Conservation (phyloP, 1,284 basidiomycete species). For the Malassezia globosa region DNA sequence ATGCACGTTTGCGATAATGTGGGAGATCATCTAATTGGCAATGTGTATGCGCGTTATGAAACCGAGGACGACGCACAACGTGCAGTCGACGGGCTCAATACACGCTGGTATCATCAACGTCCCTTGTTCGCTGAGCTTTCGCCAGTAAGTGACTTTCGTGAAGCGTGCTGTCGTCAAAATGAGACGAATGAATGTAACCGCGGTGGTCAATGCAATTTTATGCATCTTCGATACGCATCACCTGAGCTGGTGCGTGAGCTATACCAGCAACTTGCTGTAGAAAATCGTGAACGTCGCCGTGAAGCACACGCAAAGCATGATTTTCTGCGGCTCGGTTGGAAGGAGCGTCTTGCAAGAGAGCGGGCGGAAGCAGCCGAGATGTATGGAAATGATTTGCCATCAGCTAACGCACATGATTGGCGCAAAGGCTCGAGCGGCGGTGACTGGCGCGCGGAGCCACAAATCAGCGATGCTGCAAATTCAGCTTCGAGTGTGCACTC, state of each 20-base stretch:
- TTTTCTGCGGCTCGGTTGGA: conserved; percentile 18
- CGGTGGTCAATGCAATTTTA: conserved; percentile 83
- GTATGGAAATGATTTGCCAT: background rate
- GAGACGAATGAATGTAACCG: conserved; percentile 57
- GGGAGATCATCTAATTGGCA: conserved; percentile 94
- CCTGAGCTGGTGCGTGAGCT: conserved; percentile 26
- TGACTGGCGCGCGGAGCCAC: conserved; percentile 12
- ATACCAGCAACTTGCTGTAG: conserved; percentile 37
- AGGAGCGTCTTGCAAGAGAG: conserved; percentile 14
- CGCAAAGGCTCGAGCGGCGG: conserved; percentile 13
- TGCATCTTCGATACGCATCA: conserved; percentile 60
- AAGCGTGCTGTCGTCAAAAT: conserved; percentile 87
- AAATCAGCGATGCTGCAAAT: too few relatives aligned
- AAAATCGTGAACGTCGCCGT: conserved; percentile 23
- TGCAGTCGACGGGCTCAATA: conserved; percentile 84
- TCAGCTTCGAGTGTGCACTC: too few relatives aligned
- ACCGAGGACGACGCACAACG: conserved; percentile 94
- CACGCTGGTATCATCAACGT: conserved; percentile 92
- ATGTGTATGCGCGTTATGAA: conserved; percentile 95
- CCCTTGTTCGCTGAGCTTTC: conserved; percentile 97
- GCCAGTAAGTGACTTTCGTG: conserved; percentile 95
- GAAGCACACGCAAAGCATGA: conserved; percentile 15
- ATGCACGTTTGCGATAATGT: conserved; percentile 97
- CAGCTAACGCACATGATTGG: conserved; percentile 6
- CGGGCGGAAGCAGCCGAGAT: conserved; percentile 8